A percentile compares a stretch with the other conserved stretches of the same genome.
Evolutionary conservation across 805 yeast species (phyloP).

Genomic region (Crinitomyces ghanaensis): DNA sequence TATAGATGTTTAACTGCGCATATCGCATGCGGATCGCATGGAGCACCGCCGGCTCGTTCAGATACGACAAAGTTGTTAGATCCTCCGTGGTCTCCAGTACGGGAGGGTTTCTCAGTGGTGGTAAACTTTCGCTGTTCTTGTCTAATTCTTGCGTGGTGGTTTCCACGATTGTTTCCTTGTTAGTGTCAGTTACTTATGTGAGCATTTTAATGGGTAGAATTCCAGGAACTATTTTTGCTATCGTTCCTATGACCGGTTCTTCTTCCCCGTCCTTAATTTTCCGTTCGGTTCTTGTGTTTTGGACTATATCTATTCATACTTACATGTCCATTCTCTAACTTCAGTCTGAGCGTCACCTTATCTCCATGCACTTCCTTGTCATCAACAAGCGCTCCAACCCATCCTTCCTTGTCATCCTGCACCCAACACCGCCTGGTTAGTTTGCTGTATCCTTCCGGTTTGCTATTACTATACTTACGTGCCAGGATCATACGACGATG

Average conservation of each 20-base stretch:
- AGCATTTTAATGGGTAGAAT: no score
- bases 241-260: no score
- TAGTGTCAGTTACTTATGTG: no score
- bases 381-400: slow-evolving; percentile 59
- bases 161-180: slow-evolving; percentile 17
- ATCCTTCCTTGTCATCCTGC: slow-evolving; percentile 61
- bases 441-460: neutral
- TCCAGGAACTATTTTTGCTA: no score
- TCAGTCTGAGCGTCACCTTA: slow-evolving; percentile 39
- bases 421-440: slow-evolving; percentile 51
- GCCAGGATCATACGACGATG: slow-evolving; percentile 40
- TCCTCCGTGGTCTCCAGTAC: slow-evolving; percentile 90
- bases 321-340: slow-evolving; percentile 37
- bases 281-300: no score
- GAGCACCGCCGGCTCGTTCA: slow-evolving; percentile 92
- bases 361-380: slow-evolving; percentile 32
- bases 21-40: slow-evolving; percentile 88
- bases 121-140: slow-evolving; percentile 45
- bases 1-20: slow-evolving; percentile 80
- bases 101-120: slow-evolving; percentile 84
- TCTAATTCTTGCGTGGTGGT: slow-evolving; percentile 24
- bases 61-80: slow-evolving; percentile 78
- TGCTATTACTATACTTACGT: slow-evolving; percentile 36
- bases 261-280: no score
- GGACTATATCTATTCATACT: slow-evolving; percentile 3